A percentile compares a stretch with the other conserved stretches of the same genome.
Conservation (phyloP, 345 rosid species). For the Microthlaspi erraticum region DNA sequence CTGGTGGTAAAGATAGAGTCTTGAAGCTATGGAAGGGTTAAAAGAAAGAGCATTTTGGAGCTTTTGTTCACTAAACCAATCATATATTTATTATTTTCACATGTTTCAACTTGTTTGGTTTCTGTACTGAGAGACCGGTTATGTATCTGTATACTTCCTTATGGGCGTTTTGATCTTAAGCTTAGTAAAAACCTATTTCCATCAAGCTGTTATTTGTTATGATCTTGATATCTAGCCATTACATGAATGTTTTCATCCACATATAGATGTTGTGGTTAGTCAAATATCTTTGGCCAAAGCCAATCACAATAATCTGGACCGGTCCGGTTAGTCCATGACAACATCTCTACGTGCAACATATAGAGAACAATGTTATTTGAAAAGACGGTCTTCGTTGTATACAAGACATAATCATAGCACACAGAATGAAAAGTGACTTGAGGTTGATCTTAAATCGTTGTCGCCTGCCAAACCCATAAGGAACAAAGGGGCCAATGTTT, state of each 20-base stretch:
- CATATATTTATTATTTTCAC: neutral
- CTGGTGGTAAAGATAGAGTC: slow-evolving; percentile 90
- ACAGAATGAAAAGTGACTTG: neutral
- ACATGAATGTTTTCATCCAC: neutral
- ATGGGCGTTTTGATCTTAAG: slow-evolving; percentile 2
- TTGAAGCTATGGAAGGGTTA: slow-evolving; percentile 96
- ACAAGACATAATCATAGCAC: slow-evolving; percentile 29
- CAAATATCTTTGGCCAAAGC: no score
- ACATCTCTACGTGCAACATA: neutral
- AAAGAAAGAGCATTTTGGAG: slow-evolving; percentile 14
- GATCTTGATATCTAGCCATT: neutral
- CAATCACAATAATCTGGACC: neutral
- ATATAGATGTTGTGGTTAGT: neutral
- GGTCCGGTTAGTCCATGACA: neutral
- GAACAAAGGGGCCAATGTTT: slow-evolving; percentile 19
- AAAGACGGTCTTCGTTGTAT: neutral
- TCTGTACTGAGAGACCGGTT: neutral
- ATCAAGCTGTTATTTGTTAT: neutral
- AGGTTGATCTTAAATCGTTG: slow-evolving; percentile 26
- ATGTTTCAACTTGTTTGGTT: slow-evolving; percentile 1
- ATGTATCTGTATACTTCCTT: neutral
- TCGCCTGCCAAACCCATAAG: slow-evolving; percentile 33
- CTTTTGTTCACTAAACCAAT: slow-evolving; percentile 1
- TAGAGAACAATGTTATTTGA: no score
- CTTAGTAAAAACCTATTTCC: neutral